phyloP scores from a whole-genome alignment of 495 filamentous ascomycete species.

The Penicillium ucsense region DNA sequence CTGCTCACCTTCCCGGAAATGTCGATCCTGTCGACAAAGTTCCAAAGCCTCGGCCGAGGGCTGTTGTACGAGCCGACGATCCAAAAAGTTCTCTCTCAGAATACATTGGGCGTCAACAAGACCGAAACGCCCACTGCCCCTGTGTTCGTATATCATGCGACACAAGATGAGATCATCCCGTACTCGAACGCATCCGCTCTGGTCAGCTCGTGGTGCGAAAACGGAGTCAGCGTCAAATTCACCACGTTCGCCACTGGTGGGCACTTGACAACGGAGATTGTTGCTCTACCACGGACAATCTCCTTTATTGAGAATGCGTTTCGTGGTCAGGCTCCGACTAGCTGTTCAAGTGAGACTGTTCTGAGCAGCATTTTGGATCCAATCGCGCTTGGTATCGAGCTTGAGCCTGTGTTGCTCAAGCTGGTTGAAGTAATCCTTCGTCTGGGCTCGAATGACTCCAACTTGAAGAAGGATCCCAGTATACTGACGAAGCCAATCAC shows the following conservation, averaged over 20 bases:
- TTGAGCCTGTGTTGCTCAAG: constrained; percentile 20
- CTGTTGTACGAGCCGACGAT: constrained; percentile 18
- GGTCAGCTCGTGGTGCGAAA: constrained; percentile 20
- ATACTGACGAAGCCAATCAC: constrained; percentile 5
- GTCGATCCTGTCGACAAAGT: constrained; percentile 15
- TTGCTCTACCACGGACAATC: constrained; percentile 16
- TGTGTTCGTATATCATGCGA: constrained; percentile 25
- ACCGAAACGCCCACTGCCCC: constrained; percentile 22
- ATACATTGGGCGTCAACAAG: constrained; percentile 14
- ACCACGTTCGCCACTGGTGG: constrained; percentile 22
- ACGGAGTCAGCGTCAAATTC: constrained; percentile 20
- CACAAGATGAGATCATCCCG: constrained; percentile 25
- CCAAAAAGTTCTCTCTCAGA: constrained; percentile 10
- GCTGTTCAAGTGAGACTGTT: constrained; percentile 16
- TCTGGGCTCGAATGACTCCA: constrained; percentile 11
- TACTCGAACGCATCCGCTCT: constrained; percentile 14
- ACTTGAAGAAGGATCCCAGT: constrained; percentile 11
- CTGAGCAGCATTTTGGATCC: constrained; percentile 15
- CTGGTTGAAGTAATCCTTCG: constrained; percentile 12
- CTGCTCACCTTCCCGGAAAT: constrained; percentile 12
- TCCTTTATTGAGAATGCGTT: constrained; percentile 20
- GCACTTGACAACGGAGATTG: constrained; percentile 20
- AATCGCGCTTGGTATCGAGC: constrained; percentile 14
- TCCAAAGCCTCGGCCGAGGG: constrained; percentile 16
- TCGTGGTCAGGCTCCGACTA: constrained; percentile 11